Base-by-base conservation (phyloP, 306 rosid genomes). In the Cicer chorassanicum region DNA sequence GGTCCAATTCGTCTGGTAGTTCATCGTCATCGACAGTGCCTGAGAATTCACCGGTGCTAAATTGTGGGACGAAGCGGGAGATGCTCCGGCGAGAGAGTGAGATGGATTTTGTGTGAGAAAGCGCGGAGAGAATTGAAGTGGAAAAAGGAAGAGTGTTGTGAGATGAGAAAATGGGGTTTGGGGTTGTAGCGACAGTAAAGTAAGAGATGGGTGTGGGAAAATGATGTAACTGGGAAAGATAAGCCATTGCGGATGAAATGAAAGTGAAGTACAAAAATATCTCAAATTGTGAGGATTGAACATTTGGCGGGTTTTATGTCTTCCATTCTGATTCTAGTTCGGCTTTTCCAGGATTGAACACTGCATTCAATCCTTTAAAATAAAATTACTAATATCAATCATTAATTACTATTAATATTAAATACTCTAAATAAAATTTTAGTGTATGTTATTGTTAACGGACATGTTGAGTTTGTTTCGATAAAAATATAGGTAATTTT, bases 241-340 rank as follows among this genome's bases (percentile, higher is more conserved):
- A 14, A 41, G 80, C 68, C 93, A 89, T 89, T 61, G 84, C 36
- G 60, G 61, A 41, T 65, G 61, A 41, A 69, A 21, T 60, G 51
- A 36, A 62, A 53, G 13, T 24, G 5, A 34, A 51, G n/a, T 29
- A 40, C 5, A 24, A 56, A 46, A 9, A 9, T 18, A 55, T 54
- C 48, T 54, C 56, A 42, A 7, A n/a, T 48, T 68, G 15, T 77
- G 65, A 43, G 29, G 45, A 21, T 14, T 56, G 1, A 54, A 29
- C 73, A 65, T 76, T 78, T 86, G 86, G 86, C 74, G 85, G 73
- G 81, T 64, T 83, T 87, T 81, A 85, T 87, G 86, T 43, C 41
- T 14, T 11, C 12, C 1, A 6, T 19, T 54, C 45, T 50, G 19
- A 50, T 50, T 11, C 70, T 41, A 1, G 10, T 41, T 6, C 9